Conservation (phyloP, 176 grass and related monocot genomes). For the Rhipidocladum racemiflorum region DNA sequence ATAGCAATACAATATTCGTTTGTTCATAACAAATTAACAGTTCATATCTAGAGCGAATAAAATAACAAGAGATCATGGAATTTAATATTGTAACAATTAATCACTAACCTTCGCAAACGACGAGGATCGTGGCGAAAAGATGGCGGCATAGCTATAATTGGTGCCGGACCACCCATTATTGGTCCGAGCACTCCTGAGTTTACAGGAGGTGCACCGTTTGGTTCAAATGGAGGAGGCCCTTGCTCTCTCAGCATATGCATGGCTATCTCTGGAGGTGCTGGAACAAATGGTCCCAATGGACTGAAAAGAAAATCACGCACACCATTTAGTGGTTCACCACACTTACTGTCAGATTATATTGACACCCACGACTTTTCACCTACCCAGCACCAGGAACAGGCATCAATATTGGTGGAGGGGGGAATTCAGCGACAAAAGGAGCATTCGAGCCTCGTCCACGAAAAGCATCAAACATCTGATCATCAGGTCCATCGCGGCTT, state of each 20-base stretch:
- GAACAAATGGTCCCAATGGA: constrained; percentile 95
- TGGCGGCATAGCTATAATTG: constrained; percentile 78
- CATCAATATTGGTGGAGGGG: constrained; percentile 85
- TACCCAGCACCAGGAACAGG: constrained; percentile 97
- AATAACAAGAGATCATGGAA: background rate
- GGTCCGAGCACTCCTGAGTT: constrained; percentile 55
- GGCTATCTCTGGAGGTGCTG: constrained; percentile 95
- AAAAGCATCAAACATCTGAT: constrained; percentile 80
- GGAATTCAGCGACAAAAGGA: constrained; percentile 82
- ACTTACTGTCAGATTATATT: constrained; percentile 14
- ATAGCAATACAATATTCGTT: background rate
- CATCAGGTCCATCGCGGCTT: constrained; percentile 60
- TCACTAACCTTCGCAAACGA: constrained; percentile 70
- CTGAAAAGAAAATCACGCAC: constrained; percentile 49
- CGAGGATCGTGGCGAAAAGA: constrained; percentile 87
- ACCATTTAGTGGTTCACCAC: constrained; percentile 1
- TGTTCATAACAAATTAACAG: background rate
- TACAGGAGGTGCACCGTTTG: constrained; percentile 50
- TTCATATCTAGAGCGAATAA: background rate
- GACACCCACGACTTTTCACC: constrained; percentile 25
- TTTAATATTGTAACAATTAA: background rate
- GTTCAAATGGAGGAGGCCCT: constrained; percentile 63
- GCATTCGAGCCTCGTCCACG: constrained; percentile 55
- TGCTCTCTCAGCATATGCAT: constrained; percentile 97
- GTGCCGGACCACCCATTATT: constrained; percentile 55